Percentiles rank a stretch among this genome's conserved stretches.
Conservation (phyloP, 768 basidiomycete species). For the Suillus spraguei region DNA sequence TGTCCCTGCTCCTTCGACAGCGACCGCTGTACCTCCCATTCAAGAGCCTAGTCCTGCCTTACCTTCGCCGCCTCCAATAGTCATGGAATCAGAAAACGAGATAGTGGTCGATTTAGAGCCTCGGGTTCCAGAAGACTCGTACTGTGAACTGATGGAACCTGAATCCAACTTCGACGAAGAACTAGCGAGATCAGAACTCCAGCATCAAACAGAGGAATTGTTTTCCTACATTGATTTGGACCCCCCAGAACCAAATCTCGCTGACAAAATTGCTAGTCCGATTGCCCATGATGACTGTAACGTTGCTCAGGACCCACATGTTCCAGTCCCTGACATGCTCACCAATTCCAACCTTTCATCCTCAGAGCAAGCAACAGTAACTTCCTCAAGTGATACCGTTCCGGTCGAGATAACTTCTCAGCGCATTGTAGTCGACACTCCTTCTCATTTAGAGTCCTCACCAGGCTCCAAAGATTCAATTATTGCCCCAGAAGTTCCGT, state of each 20-base stretch:
- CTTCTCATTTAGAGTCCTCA: neutral
- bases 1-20: neutral
- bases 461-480: neutral
- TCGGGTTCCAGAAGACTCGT: neutral
- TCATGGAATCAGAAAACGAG: neutral
- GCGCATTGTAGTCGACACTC: neutral
- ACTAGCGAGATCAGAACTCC: slow-evolving; percentile 1
- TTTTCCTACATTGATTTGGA: slow-evolving; percentile 1
- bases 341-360: too few species aligned
- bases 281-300: neutral
- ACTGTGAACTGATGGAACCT: neutral
- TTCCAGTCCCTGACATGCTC: neutral
- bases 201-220: slow-evolving; percentile 5
- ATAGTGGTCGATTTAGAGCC: neutral
- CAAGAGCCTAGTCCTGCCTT: neutral
- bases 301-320: neutral
- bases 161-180: slow-evolving; percentile 4
- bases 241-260: neutral
- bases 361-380: neutral
- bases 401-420: neutral
- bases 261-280: neutral
- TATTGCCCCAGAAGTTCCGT: neutral
- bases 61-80: neutral
- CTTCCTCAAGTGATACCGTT: neutral
- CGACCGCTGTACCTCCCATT: neutral